A percentile compares a stretch with the other conserved stretches of the same genome.
Evolutionary conservation across 495 filamentous ascomycete species (phyloP).

Genomic region (Penicillium crystallinum): DNA sequence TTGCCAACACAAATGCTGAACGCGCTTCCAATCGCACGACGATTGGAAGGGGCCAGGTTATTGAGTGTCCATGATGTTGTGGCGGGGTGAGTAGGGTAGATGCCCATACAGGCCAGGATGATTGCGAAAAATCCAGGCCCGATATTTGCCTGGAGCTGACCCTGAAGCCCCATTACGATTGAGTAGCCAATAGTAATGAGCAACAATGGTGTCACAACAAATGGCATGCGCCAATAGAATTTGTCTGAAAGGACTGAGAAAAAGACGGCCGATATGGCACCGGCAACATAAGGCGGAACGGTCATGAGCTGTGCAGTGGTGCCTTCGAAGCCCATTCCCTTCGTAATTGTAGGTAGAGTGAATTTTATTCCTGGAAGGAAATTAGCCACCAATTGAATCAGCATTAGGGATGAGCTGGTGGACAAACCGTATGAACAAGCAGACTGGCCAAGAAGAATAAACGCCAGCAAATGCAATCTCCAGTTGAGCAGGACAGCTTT

Average conservation of each 20-base stretch:
- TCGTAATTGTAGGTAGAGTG: conserved; percentile 28
- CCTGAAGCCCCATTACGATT: conserved; percentile 23
- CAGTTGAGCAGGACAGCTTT: conserved; percentile 20
- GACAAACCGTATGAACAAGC: conserved; percentile 23
- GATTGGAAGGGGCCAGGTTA: conserved; percentile 31
- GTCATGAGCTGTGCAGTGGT: conserved; percentile 31
- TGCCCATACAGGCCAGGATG: conserved; percentile 32
- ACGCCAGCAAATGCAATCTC: conserved; percentile 26
- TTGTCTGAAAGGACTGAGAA: conserved; percentile 32
- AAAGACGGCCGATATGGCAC: conserved; percentile 26
- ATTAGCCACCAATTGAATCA: neutral
- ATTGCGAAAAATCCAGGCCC: conserved; percentile 31
- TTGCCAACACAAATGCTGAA: conserved; percentile 36
- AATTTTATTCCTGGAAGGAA: conserved; percentile 21
- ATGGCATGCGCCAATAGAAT: conserved; percentile 37
- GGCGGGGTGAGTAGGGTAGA: conserved; percentile 35
- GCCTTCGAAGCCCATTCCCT: conserved; percentile 25
- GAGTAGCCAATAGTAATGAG: conserved; percentile 28
- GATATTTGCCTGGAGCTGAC: conserved; percentile 24
- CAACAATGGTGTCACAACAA: conserved; percentile 25
- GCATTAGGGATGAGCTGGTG: neutral
- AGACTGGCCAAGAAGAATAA: conserved; percentile 24
- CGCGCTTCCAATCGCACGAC: conserved; percentile 33
- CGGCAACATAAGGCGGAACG: conserved; percentile 29
- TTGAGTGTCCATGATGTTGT: conserved; percentile 35